Conservation (phyloP, 1,284 basidiomycete genomes). For the Neotropicomus parvogracilis region DNA sequence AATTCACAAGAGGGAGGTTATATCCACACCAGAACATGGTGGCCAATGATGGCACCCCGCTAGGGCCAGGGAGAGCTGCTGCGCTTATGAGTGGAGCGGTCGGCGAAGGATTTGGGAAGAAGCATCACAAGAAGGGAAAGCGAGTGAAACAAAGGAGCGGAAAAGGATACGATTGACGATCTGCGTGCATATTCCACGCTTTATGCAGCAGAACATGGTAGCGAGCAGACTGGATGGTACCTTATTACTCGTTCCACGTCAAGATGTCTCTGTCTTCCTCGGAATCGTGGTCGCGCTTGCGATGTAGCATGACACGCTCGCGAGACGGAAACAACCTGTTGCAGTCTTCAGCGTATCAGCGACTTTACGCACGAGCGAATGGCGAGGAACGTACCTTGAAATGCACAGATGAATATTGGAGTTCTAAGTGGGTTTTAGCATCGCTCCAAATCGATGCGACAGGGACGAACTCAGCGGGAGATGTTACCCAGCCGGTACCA, state of each 20-base stretch:
- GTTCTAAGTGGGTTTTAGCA: conserved; percentile 20
- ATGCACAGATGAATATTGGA: conserved; percentile 30
- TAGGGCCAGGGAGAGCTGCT: conserved; percentile 48
- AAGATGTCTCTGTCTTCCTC: conserved; percentile 57
- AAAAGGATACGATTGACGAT: conserved; percentile 74
- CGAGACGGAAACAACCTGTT: conserved; percentile 67
- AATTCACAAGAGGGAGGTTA: conserved; percentile 58
- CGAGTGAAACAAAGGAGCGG: conserved; percentile 86
- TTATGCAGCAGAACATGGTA: not conserved
- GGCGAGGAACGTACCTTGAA: conserved; percentile 22
- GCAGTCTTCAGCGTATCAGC: conserved; percentile 46
- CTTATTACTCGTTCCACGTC: conserved; percentile 64
- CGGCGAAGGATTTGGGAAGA: conserved; percentile 60
- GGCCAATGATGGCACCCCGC: conserved; percentile 67
- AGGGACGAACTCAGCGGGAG: conserved; percentile 28
- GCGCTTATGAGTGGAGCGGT: conserved; percentile 46
- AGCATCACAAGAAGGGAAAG: conserved; percentile 86
- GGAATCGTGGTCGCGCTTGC: conserved; percentile 67
- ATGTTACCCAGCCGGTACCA: conserved; percentile 28
- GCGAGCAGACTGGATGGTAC: not conserved
- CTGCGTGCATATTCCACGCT: not conserved
- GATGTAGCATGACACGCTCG: conserved; percentile 65
- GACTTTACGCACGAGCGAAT: not conserved
- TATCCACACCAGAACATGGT: conserved; percentile 83
- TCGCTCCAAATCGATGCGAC: not conserved